A percentile compares a stretch with the other conserved stretches of the same genome.
These are phyloP conservation scores for Perkinsus chesapeaki DNA, from an alignment of 169 alveolate genomes.

Conservation along the genomic window DNA sequence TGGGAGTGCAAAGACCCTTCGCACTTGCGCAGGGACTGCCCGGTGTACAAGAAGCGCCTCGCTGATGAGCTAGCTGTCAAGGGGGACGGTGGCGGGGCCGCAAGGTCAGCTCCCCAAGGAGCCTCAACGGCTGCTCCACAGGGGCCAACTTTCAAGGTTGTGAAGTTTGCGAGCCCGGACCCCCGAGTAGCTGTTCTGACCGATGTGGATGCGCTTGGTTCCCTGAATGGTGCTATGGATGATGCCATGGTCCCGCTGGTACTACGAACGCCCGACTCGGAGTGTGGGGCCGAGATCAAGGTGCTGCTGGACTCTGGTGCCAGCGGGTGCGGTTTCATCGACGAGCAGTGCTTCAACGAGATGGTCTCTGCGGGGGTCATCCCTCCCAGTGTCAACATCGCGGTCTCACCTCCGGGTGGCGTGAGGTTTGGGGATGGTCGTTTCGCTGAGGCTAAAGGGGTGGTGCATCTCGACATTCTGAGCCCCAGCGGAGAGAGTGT, in stretches of 20 bases:
- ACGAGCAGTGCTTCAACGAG: neutral
- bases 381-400: neutral
- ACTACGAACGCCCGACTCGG: neutral
- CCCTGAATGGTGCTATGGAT: neutral
- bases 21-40: neutral
- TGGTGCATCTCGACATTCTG: neutral
- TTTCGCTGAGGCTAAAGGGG: neutral
- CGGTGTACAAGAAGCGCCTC: neutral
- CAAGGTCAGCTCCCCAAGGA: neutral
- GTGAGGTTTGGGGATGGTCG: neutral
- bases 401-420: neutral
- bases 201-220: neutral
- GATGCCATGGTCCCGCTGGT: neutral
- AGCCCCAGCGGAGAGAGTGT: neutral
- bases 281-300: neutral
- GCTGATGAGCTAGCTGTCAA: neutral
- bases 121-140: neutral
- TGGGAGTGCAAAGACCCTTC: neutral
- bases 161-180: neutral
- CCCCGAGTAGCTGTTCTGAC: neutral
- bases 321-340: neutral
- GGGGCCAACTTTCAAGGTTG: neutral
- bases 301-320: neutral
- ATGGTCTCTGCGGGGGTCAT: neutral
- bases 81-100: neutral